Evolutionary conservation across 2,329 filamentous ascomycete species (phyloP).

Genomic region (Byssochlamys sp.): DNA sequence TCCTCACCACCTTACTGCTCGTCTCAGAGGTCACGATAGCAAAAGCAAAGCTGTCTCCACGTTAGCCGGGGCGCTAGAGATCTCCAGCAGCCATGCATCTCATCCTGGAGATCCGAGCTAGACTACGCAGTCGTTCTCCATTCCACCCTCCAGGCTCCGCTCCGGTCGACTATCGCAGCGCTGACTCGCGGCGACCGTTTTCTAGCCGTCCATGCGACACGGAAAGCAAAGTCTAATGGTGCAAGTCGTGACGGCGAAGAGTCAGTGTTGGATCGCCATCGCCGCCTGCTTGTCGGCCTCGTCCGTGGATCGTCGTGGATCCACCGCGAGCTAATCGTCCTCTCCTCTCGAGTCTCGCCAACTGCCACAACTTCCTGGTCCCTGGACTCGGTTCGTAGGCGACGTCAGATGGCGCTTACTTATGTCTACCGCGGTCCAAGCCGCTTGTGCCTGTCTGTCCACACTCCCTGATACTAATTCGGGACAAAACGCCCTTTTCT

Average conservation of each 20-base stretch:
- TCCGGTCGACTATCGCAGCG: background rate
- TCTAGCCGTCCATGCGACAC: background rate
- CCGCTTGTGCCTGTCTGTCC: background rate
- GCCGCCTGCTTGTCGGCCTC: background rate
- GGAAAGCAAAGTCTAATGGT: background rate
- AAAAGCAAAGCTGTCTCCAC: background rate
- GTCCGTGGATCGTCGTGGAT: background rate
- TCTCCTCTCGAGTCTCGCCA: background rate
- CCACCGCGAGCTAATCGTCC: background rate
- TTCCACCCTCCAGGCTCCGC: background rate
- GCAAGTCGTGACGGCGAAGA: background rate
- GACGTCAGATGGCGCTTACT: background rate
- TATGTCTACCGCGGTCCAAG: background rate
- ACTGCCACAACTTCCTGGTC: background rate
- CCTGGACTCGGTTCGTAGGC: background rate
- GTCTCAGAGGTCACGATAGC: background rate
- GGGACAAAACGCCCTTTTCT: background rate
- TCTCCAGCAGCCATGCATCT: background rate
- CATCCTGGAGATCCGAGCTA: background rate
- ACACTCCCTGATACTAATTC: background rate
- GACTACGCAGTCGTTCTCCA: background rate
- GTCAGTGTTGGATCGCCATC: background rate
- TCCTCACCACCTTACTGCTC: background rate
- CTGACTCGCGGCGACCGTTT: background rate
- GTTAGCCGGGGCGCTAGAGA: background rate